A percentile compares a stretch with the other conserved stretches of the same genome.
phyloP scores from a whole-genome alignment of 805 yeast species.

The Metschnikowia gelsemii region DNA sequence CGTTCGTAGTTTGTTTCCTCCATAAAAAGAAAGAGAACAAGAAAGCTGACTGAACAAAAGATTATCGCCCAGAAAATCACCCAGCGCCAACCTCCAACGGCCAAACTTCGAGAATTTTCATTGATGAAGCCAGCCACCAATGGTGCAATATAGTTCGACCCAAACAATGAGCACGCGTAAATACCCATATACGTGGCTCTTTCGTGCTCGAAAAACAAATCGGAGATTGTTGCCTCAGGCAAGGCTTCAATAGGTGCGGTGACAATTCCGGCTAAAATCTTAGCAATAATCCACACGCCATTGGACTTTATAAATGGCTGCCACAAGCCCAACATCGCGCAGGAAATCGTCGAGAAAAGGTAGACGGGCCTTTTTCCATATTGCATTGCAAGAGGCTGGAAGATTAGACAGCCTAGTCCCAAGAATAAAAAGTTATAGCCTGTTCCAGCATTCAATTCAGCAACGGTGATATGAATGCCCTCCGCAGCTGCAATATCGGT shows the following conservation, averaged over 20 bases:
- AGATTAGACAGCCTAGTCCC: constrained; percentile 45
- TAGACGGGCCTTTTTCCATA: constrained; percentile 50
- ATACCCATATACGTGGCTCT: constrained; percentile 22
- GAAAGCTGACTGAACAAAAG: constrained; percentile 10
- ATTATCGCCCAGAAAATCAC: constrained; percentile 19
- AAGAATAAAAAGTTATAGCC: constrained; percentile 18
- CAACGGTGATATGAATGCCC: constrained; percentile 16
- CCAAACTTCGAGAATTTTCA: constrained; percentile 11
- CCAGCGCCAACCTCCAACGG: constrained; percentile 20
- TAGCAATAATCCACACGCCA: constrained; percentile 22
- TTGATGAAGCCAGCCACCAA: constrained; percentile 22
- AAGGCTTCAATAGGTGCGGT: constrained; percentile 49
- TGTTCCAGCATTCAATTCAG: constrained; percentile 19
- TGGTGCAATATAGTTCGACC: constrained; percentile 18
- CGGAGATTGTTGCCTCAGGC: constrained; percentile 50
- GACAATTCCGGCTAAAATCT: constrained; percentile 21
- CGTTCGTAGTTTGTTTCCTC: constrained; percentile 21
- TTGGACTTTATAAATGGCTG: constrained; percentile 37
- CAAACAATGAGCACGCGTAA: constrained; percentile 27
- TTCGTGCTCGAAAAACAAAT: constrained; percentile 52
- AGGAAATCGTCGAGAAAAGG: constrained; percentile 38
- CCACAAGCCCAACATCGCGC: constrained; percentile 42
- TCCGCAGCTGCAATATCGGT: constrained; percentile 18
- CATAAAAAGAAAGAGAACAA: constrained; percentile 19
- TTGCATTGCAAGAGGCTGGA: constrained; percentile 52